phyloP scores from a whole-genome alignment of 352 stramenopile species.

The Phytopythium litorale region DNA sequence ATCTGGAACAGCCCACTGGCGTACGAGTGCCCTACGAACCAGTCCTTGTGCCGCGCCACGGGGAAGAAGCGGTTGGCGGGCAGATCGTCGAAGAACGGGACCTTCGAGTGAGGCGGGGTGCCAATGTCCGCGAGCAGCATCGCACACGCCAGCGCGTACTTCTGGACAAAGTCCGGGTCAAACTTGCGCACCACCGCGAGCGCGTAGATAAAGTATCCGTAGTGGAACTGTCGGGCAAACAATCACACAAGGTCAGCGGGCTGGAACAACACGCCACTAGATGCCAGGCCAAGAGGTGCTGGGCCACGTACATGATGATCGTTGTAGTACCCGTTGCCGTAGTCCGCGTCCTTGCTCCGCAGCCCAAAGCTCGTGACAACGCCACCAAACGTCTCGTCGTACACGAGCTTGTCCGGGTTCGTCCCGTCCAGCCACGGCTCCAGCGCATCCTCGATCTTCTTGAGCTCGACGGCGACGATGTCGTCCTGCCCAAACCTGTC shows the following conservation, averaged over 20 bases:
- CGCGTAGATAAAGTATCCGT: conserved; percentile 91
- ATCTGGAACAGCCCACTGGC: conserved; percentile 94
- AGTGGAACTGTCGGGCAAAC: conserved; percentile 87
- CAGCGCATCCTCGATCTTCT: conserved; percentile 57
- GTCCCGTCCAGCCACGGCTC: conserved; percentile 50
- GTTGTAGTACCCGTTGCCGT: conserved; percentile 89
- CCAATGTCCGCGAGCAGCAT: conserved; percentile 73
- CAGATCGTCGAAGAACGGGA: conserved; percentile 51
- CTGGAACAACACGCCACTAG: not conserved
- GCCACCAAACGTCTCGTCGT: conserved; percentile 91
- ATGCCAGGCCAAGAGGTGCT: not conserved
- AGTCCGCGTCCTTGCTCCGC: conserved; percentile 50
- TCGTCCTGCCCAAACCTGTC: conserved; percentile 63
- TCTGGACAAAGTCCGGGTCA: conserved; percentile 63
- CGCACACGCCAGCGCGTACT: conserved; percentile 42
- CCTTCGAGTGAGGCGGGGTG: conserved; percentile 36
- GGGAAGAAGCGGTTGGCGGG: conserved; percentile 71
- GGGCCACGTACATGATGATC: conserved; percentile 62
- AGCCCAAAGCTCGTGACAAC: conserved; percentile 88
- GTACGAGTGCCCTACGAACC: conserved; percentile 96
- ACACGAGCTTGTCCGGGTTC: conserved; percentile 82
- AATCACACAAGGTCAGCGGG: conserved; percentile 2
- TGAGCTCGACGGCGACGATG: conserved; percentile 33
- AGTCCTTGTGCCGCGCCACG: conserved; percentile 92
- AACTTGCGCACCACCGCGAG: conserved; percentile 74